Base-by-base conservation (phyloP, 441 rosid species). In the Pelargonium citronellum region DNA sequence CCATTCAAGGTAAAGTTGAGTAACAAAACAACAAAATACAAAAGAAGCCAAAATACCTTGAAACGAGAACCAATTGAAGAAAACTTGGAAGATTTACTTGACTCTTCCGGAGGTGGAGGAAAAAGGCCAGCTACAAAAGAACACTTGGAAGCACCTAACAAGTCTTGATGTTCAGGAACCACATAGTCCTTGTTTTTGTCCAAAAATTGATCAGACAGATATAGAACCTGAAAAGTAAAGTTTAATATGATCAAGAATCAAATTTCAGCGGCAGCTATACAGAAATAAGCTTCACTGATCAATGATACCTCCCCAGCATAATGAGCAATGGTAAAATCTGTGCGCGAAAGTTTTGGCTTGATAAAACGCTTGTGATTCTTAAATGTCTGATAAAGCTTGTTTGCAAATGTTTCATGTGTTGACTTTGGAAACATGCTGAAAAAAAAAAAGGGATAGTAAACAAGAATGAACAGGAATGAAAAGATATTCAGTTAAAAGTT, bases 141-240 rank as follows among this genome's bases (percentile, higher is more conserved):
- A 80, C 99, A 92, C 68, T 83, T 82, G 70, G 99, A 92, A 70
- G 82, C 87, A 72, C 85, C 69, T 79, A 95, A 71, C 82, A 95
- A 78, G 69, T 95, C 99, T 76, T 95, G 99, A 83, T 92, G 93
- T 80, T 92, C 99, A 1, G 98, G 86, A 77, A 95, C 97, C 57
- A 91, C 97, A 67, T 95, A 95, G 69, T 95, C 99, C 81, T 95
- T 95, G 93, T 95, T 95, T 80, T 95, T 95, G 82, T 95, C 99
- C 83, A 95, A 80, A 82, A 95, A 95, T 16, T 90, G 89, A 57
- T 95, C 96, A 69, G 99, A 91, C 76, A 88, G 98, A 81, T 95
- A 92, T 8, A 79, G 79, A 74, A 95, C 99, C 99, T 95, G 91
- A 24, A 80, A 64, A 67, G 71, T 34, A 34, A 34, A 34, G 39